phyloP scores from a whole-genome alignment of 2,329 filamentous ascomycete species.

The Pseudogymnoascus sp. region DNA sequence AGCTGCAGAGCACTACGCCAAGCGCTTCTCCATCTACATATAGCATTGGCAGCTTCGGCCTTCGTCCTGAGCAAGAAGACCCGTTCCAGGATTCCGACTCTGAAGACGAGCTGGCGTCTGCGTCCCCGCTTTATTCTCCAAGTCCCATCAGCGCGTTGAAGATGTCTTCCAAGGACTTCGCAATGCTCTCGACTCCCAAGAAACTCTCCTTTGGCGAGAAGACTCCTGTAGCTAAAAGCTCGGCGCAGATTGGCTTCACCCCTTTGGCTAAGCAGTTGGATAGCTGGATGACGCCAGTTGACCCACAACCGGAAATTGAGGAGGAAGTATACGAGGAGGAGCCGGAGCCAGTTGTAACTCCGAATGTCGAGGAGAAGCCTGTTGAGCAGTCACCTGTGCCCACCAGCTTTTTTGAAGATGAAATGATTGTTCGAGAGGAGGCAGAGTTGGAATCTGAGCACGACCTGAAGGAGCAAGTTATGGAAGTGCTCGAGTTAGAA shows the following conservation, averaged over 20 bases:
- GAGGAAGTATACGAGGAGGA: not conserved
- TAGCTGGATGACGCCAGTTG: conserved; percentile 48
- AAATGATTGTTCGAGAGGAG: conserved; percentile 43
- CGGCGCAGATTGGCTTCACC: conserved; percentile 48
- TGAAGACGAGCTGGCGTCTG: conserved; percentile 42
- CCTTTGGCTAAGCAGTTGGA: conserved; percentile 54
- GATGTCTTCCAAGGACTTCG: conserved; percentile 25
- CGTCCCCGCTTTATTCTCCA: conserved; percentile 21
- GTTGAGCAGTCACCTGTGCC: conserved; percentile 28
- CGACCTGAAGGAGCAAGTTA: conserved; percentile 29
- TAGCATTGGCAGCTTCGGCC: conserved; percentile 28
- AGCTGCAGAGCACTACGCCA: conserved; percentile 18
- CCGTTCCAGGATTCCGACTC: conserved; percentile 45
- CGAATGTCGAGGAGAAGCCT: conserved; percentile 23
- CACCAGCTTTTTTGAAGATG: conserved; percentile 53
- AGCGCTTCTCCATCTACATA: conserved; percentile 17
- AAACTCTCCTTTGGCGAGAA: conserved; percentile 4
- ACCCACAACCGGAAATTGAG: not conserved
- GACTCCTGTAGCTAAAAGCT: conserved; percentile 12
- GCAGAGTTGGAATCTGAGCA: conserved; percentile 18
- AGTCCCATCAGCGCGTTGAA: conserved; percentile 20
- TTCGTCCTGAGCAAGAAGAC: conserved; percentile 41
- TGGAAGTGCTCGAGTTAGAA: conserved; percentile 34
- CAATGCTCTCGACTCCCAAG: conserved; percentile 18
- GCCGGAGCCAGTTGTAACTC: conserved; percentile 11